Conservation (phyloP, 192 early-diverging fungal genomes). For the Linnemannia zychae region DNA sequence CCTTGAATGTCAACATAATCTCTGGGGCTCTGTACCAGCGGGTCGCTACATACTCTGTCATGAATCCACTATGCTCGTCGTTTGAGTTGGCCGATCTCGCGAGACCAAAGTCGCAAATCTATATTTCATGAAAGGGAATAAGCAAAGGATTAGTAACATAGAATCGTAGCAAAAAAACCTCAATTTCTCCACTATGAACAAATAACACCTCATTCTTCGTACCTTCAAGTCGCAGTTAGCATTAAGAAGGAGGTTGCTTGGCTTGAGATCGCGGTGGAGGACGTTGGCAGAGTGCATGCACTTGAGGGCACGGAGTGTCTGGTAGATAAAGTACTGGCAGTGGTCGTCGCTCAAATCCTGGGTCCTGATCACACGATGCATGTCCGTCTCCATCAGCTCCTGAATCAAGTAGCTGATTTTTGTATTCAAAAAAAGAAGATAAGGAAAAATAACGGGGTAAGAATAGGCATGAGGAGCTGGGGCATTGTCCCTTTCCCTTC, state of each 20-base stretch:
- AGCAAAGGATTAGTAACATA: background rate
- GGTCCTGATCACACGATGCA: conserved; percentile 96
- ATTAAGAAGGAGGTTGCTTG: conserved; percentile 90
- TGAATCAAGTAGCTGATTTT: conserved; percentile 86
- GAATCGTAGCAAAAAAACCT: no score
- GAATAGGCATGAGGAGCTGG: background rate
- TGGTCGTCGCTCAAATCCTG: conserved; percentile 97
- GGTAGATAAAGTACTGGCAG: conserved; percentile 99
- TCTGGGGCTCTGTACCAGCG: conserved; percentile 96
- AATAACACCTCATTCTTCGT: no score
- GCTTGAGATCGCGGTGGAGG: conserved; percentile 98
- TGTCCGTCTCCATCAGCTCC: conserved; percentile 99
- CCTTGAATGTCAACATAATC: conserved; percentile 97
- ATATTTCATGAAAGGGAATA: background rate
- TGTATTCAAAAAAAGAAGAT: background rate
- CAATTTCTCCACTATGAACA: no score
- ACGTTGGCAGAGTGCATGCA: conserved; percentile 99
- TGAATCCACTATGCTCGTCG: conserved; percentile 87
- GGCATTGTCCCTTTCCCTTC: background rate
- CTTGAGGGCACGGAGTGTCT: conserved; percentile 96
- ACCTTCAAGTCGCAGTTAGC: conserved; percentile 93
- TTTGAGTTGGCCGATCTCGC: conserved; percentile 92
- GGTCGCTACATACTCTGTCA: conserved; percentile 97
- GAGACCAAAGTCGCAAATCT: conserved; percentile 99
- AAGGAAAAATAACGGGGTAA: conserved; percentile 3